phyloP scores from a whole-genome alignment of 371 early-diverging fungal genomes.

The Syncephalis plumigaleata region DNA sequence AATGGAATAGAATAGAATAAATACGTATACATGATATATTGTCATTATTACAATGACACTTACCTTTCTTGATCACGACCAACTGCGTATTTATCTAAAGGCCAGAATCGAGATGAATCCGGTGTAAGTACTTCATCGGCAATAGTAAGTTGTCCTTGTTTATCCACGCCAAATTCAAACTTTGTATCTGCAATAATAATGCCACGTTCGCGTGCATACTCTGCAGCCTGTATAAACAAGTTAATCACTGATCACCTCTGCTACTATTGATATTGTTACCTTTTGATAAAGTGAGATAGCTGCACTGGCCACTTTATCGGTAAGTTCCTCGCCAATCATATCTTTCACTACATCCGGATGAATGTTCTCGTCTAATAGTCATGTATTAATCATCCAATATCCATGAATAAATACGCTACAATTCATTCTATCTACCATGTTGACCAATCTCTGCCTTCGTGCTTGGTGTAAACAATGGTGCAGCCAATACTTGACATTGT shows the following conservation, averaged over 20 bases:
- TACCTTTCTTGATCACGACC: slow-evolving; percentile 75
- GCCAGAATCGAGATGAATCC: slow-evolving; percentile 98
- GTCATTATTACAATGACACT: neutral
- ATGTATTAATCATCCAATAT: neutral
- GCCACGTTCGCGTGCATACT: slow-evolving; percentile 65
- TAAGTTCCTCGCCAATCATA: slow-evolving; percentile 9
- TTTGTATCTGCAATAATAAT: slow-evolving; percentile 98
- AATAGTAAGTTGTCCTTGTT: slow-evolving; percentile 53
- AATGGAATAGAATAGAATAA: neutral
- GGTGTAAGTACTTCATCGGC: slow-evolving; percentile 96
- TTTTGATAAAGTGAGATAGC: slow-evolving; percentile 34
- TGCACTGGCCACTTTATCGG: slow-evolving; percentile 35
- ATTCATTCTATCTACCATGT: slow-evolving; percentile 38
- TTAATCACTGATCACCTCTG: slow-evolving; percentile 15
- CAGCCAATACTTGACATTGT: slow-evolving; percentile 67
- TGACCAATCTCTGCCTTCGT: slow-evolving; percentile 96
- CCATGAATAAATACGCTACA: neutral
- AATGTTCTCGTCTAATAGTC: slow-evolving; percentile 78
- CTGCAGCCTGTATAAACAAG: slow-evolving; percentile 39
- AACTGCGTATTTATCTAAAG: slow-evolving; percentile 52
- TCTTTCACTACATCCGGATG: slow-evolving; percentile 68
- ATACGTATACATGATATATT: too few species aligned
- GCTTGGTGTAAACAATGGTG: slow-evolving; percentile 86
- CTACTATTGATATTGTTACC: slow-evolving; percentile 8
- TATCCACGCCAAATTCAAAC: slow-evolving; percentile 94